Evolutionary conservation across 202 grass and related monocot genomes (phyloP), one percentile per base, ranked within the genome.

Genomic region (Bolboschoenoplectus hybrid): DNA sequence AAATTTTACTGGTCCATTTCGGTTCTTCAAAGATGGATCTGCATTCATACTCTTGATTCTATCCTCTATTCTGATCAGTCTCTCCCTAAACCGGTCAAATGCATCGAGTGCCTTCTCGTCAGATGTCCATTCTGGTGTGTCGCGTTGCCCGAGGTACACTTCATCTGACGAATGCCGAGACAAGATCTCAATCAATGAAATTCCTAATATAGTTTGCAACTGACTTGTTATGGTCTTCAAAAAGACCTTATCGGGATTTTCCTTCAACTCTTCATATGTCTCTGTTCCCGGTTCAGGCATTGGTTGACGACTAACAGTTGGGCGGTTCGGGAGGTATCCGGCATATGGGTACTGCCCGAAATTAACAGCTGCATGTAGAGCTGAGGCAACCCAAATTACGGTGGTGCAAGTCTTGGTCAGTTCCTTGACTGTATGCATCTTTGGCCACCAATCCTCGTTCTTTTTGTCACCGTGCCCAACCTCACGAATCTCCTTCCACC

Each of bases 281-380:
- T 87, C 35, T n/a, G 75, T 45, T 4, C 67, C 85, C 2, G 77
- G 86, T 41, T 88, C 70, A 0, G 89, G 89, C 72, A 93, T 90
- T 32, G 86, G 85, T 17, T 82, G 79, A 36, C 87, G 87, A 64
- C 88, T 91, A 9, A 87, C 50, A 1, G 92, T 88, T 0, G 92
- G 89, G 17, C 88, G 82, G 72, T 94, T 94, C 0, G 89, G 89
- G 62, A 91, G 88, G 73, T 94, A 94, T 8, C 92, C 92, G 0
- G 85, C 85, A 3, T 89, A 91, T 0, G 92, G 87, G 50, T 94
- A 94, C 72, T 94, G 92, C 20, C 92, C 92, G 6, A 94, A 94
- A 76, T 94, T 94, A 17, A 94, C 72, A 2, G 89, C 87, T 2
- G 88, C 91, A 2, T 92, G 91, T 3, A 88, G 84, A 2, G 87